Percentiles rank a stretch among this genome's conserved stretches.
Conservation (phyloP, 352 stramenopile genomes). For the Plasmopara muralis region DNA sequence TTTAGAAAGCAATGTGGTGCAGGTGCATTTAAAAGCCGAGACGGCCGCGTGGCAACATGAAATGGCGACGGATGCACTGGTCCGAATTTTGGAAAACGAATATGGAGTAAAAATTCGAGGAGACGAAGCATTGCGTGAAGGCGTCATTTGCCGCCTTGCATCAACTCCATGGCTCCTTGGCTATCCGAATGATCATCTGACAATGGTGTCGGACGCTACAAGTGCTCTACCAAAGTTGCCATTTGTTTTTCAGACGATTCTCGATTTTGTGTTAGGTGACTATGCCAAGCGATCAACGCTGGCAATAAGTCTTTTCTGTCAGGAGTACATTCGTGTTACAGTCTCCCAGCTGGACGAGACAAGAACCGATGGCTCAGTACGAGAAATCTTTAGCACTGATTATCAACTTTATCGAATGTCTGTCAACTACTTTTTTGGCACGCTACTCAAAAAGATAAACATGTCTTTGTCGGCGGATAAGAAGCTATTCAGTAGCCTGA, state of each 20-base stretch:
- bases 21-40: slow-evolving; percentile 69
- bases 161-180: slow-evolving; percentile 54
- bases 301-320: slow-evolving; percentile 45
- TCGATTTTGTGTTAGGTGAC: slow-evolving; percentile 63
- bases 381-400: slow-evolving; percentile 6
- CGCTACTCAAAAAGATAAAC: slow-evolving; percentile 41
- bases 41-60: slow-evolving; percentile 54
- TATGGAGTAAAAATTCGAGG: slow-evolving; percentile 63
- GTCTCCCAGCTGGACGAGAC: slow-evolving; percentile 13
- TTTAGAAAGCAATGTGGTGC: slow-evolving; percentile 64
- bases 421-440: slow-evolving; percentile 47
- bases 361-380: neutral
- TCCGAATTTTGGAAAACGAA: slow-evolving; percentile 70
- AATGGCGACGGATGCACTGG: slow-evolving; percentile 60
- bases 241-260: slow-evolving; percentile 55
- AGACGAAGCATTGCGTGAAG: slow-evolving; percentile 53
- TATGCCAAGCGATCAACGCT: slow-evolving; percentile 41
- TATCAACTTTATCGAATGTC: slow-evolving; percentile 37
- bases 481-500: slow-evolving; percentile 57
- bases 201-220: slow-evolving; percentile 3
- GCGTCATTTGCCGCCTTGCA: slow-evolving; percentile 61
- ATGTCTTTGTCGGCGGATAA: slow-evolving; percentile 51
- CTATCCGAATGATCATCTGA: slow-evolving; percentile 34
- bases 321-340: slow-evolving; percentile 58
- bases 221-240: slow-evolving; percentile 32